Base-by-base conservation (phyloP, 768 basidiomycete genomes). In the Lanmaoa rubissima region DNA sequence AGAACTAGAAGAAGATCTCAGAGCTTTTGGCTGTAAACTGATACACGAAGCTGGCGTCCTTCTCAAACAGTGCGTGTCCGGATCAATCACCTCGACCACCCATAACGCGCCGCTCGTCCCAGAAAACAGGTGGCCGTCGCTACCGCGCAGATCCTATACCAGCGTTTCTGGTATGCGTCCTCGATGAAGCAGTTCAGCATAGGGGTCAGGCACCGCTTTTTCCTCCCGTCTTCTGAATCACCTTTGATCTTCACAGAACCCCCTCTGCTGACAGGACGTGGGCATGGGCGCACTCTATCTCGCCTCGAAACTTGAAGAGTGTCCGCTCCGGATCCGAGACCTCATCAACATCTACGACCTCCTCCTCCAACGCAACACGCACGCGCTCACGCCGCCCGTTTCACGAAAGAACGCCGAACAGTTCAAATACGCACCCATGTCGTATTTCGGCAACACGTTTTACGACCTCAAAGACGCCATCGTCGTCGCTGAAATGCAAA, bases 41-140 rank as follows among this genome's bases (percentile, higher is more conserved):
- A 94, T 99, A 21, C 92, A 98, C 67, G 88, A 97, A 74, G 94
- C 95, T 4, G 97, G 97, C 35, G 81, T 94, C 43, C 79, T 98
- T 54, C 78, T 98, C 63, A 87, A 88, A 70, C 89, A 96, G 96
- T 97, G 66, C 65, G 88, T 72, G 36, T 28, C 42, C 13, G 38
- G 24, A 39, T 31, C 40, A 11, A 36, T n/a, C 14, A 17, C 31
- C n/a, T 59, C 47, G 46, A 49, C 24, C 43, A 31, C 44, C 36
- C 54, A 40, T 65, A 26, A 65, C 48, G 21, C 53, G 46, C 36
- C 32, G 38, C 43, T 19, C 48, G 26, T 31, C 11, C 60, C 71
- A 92, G 90, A 73, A 97, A 98, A 61, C 97, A 99, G 70, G 95
- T 97, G 31, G 95, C 95, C 14, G 90, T 98, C 51, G 94, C 97